These are phyloP conservation scores for Hymenoscyphus repandus DNA, from an alignment of 2,329 filamentous ascomycete genomes.

Conservation along the genomic window DNA sequence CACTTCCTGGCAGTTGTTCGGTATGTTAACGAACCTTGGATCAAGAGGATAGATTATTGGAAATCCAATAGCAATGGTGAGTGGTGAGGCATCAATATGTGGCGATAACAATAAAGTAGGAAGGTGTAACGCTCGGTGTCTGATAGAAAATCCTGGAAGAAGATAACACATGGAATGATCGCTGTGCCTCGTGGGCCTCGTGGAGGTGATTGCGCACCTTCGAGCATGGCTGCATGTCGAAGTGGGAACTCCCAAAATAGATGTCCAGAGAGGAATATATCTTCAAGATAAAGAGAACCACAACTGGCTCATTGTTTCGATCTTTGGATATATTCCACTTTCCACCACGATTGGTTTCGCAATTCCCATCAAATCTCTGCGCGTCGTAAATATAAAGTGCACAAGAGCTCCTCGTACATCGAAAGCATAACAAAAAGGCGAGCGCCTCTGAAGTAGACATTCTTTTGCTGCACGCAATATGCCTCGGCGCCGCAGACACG, in stretches of 20 bases:
- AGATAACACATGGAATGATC: not conserved
- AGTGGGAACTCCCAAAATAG: not conserved
- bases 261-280: not conserved
- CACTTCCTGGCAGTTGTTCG: not conserved
- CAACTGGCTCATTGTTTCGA: too few relatives aligned
- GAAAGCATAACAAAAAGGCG: constrained; percentile 3
- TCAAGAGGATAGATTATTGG: not conserved
- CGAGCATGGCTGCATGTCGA: not conserved
- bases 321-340: not conserved
- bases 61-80: too few relatives aligned
- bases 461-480: not conserved
- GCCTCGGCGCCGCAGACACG: not conserved
- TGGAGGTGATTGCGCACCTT: not conserved
- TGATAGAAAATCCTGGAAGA: not conserved
- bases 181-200: not conserved
- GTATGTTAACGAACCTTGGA: not conserved
- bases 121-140: not conserved
- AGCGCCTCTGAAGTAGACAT: not conserved
- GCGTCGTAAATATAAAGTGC: not conserved
- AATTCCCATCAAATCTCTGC: not conserved
- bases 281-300: not conserved
- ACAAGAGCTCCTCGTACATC: not conserved
- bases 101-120: not conserved
- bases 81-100: not conserved
- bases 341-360: not conserved